phyloP scores from a whole-genome alignment of 2,329 filamentous ascomycete species.

The Aspergillus novofumigatus region DNA sequence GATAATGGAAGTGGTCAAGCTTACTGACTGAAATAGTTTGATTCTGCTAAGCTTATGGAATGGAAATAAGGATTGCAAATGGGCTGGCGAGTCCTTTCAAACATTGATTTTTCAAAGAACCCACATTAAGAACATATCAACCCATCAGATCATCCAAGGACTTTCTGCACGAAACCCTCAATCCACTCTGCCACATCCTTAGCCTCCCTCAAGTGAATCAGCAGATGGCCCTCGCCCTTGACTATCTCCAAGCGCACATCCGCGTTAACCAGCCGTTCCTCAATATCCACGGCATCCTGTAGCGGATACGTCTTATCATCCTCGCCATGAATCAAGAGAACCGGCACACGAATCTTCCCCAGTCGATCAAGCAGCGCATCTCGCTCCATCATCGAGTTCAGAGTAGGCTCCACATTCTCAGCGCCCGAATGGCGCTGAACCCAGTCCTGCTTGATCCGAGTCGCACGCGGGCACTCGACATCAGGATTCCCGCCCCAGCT shows the following conservation, averaged over 20 bases:
- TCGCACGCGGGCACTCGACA: not conserved
- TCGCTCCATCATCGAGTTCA: conserved; percentile 1
- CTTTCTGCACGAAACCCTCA: not conserved
- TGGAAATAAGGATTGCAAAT: too few species aligned
- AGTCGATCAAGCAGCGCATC: conserved; percentile 1
- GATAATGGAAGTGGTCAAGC: too few species aligned
- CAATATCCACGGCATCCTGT: not conserved
- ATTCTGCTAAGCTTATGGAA: too few species aligned
- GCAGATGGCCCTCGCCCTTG: not conserved
- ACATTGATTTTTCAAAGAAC: too few species aligned
- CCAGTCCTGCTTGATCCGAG: not conserved
- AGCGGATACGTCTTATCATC: conserved; percentile 1
- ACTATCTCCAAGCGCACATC: not conserved
- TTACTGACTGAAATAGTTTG: too few species aligned
- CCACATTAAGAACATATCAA: too few species aligned
- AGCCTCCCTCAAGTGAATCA: not conserved
- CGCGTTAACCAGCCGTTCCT: not conserved
- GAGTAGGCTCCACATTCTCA: not conserved
- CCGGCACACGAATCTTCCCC: not conserved
- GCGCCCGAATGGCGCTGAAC: not conserved
- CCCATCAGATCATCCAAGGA: not conserved
- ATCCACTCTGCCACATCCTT: conserved; percentile 1
- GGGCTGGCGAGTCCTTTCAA: too few species aligned
- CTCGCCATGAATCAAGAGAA: conserved; percentile 1
- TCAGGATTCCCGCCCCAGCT: conserved; percentile 3